phyloP scores from a whole-genome alignment of 208 protist genomes.

The Trypanosoma mega region DNA sequence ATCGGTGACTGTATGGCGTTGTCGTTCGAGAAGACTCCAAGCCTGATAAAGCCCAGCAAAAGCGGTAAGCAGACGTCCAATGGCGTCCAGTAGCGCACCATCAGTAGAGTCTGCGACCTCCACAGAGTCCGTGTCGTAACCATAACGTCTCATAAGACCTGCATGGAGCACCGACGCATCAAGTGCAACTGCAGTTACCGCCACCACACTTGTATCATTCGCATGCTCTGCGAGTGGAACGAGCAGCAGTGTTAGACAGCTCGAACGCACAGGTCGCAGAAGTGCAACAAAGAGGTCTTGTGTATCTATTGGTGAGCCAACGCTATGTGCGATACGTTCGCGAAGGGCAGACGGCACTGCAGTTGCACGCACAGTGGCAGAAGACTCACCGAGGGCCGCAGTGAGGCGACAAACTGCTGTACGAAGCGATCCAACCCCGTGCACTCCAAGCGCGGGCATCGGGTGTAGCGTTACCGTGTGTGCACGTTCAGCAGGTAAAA shows the following conservation, averaged over 20 bases:
- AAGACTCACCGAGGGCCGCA: constrained; percentile 44
- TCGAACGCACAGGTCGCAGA: constrained; percentile 6
- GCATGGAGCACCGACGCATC: constrained; percentile 53
- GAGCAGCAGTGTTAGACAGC: constrained; percentile 18
- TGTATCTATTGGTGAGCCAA: not conserved
- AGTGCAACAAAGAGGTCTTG: constrained; percentile 15
- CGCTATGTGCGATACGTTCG: not conserved
- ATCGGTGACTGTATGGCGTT: not conserved
- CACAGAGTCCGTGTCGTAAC: constrained; percentile 16
- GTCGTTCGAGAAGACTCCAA: constrained; percentile 15
- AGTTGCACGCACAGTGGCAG: constrained; percentile 29
- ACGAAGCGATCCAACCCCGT: constrained; percentile 42
- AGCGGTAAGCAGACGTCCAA: constrained; percentile 49
- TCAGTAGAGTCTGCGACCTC: constrained; percentile 40
- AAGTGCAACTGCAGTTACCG: constrained; percentile 46
- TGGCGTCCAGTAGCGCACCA: constrained; percentile 36
- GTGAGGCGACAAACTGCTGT: constrained; percentile 43
- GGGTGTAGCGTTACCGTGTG: constrained; percentile 42
- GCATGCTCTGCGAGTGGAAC: constrained; percentile 6
- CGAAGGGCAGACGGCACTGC: constrained; percentile 11
- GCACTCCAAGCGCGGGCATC: constrained; percentile 42
- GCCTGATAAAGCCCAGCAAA: constrained; percentile 52
- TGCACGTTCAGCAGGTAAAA: constrained; percentile 39
- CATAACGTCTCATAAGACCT: constrained; percentile 53
- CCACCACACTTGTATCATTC: constrained; percentile 22